Conservation (phyloP, 148 eudicot species). For the Chenopodium berlandieri region DNA sequence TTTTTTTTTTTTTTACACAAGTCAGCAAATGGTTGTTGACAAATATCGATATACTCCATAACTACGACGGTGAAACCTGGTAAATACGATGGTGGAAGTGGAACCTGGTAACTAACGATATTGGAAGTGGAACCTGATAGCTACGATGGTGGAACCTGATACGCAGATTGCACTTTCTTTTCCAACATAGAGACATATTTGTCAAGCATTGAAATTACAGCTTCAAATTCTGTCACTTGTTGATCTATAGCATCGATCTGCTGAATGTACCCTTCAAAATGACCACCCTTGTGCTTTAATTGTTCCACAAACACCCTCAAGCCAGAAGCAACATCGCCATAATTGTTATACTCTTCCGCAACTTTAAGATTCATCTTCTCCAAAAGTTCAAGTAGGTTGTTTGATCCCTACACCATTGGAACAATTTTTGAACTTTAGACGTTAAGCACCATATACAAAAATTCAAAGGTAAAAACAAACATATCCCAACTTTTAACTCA, state of each 20-base stretch:
- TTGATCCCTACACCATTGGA: constrained; percentile 56
- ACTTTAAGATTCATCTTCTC: constrained; percentile 93
- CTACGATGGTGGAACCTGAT: constrained; percentile 52
- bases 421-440: constrained; percentile 8
- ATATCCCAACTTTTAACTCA: too few species aligned
- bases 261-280: constrained; percentile 74
- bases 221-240: constrained; percentile 92
- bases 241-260: constrained; percentile 84
- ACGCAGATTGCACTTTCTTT: constrained; percentile 62
- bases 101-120: constrained; percentile 21
- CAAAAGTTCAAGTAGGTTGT: constrained; percentile 67
- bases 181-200: constrained; percentile 76
- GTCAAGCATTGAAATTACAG: constrained; percentile 87
- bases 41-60: neutral
- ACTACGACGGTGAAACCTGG: constrained; percentile 50
- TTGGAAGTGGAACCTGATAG: constrained; percentile 33
- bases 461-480: too few species aligned
- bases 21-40: neutral
- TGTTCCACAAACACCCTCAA: constrained; percentile 95
- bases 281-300: constrained; percentile 65
- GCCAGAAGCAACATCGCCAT: constrained; percentile 85
- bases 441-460: neutral
- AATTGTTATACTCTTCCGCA: constrained; percentile 82
- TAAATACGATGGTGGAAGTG: constrained; percentile 47
- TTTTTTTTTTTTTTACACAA: neutral